Base-by-base conservation (phyloP, 1,284 basidiomycete species). In the Veloporphyrellus conicus region DNA sequence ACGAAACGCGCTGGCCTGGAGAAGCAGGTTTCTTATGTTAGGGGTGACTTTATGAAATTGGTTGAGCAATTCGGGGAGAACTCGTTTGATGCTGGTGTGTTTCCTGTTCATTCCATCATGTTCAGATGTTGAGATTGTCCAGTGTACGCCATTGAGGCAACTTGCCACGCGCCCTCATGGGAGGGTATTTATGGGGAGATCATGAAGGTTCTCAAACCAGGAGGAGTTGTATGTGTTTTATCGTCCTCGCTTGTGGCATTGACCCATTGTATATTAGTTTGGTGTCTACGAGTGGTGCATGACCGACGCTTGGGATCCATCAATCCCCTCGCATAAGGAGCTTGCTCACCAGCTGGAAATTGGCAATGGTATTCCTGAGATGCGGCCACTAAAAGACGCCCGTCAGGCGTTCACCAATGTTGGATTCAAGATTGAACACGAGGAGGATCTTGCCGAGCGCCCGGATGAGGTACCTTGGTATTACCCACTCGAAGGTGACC, bases 221-320 rank as follows among this genome's bases (percentile, higher is more conserved):
- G 94, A 73, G 95, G 95, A 59, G 76, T 90, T 34, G 91, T 93
- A 65, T 67, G 90, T 84, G 27, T 38, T 19, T 16, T 47, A 33
- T 28, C 0, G 11, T 19, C 14, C 8, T 31, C 15, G 43, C 19
- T 41, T 8, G 23, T 3, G 27, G 12, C 18, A 4, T 29, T 36
- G 11, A 45, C 52, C 48, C 19, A 55, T 43, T 4, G n/a, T 31
- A 5, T 4, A 19, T 43, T 33, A 93, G 88, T 97, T 97, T 68
- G 94, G 93, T 66, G 87, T 97, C 37, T 98, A 98, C 72, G 95
- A 98, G 68, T 99, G 95, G 95, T 89, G 86, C 71, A 97, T 99
- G 94, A 98, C 95, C 40, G 94, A 98, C 68, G 69, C 70, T 10
- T 99, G 92, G 89, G 90, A 99, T 68, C 77, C 90, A 2, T 82